Evolutionary conservation across 1,139 yeast species (phyloP).

Genomic region (Candida pseudoviswanathii): DNA sequence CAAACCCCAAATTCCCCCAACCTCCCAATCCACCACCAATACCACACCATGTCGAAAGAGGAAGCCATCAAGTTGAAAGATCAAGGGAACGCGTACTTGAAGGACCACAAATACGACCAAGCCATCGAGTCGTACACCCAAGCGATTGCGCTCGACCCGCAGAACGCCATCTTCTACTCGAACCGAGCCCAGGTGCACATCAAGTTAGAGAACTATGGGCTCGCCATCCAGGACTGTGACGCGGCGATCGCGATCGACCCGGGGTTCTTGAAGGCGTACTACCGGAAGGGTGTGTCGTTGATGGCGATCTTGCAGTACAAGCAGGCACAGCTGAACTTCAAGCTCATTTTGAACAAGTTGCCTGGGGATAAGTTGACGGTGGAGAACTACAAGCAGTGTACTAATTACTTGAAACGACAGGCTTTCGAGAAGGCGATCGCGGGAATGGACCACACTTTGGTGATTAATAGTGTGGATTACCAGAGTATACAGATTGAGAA

Average conservation of each 20-base stretch:
- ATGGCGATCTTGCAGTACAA: constrained; percentile 77
- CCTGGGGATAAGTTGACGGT: constrained; percentile 75
- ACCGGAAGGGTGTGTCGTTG: constrained; percentile 81
- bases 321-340: constrained; percentile 74
- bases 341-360: constrained; percentile 57
- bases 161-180: constrained; percentile 75
- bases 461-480: constrained; percentile 47
- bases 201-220: constrained; percentile 83
- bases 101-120: constrained; percentile 59
- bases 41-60: constrained; percentile 19
- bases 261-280: constrained; percentile 71
- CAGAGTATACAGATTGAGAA: constrained; percentile 57
- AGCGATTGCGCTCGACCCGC: constrained; percentile 72
- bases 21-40: not conserved
- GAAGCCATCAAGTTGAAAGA: constrained; percentile 60
- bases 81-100: constrained; percentile 73
- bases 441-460: constrained; percentile 48
- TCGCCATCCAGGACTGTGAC: constrained; percentile 78
- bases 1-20: no score
- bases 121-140: constrained; percentile 74
- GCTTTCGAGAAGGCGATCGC: constrained; percentile 90
- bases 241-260: constrained; percentile 70
- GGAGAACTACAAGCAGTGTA: constrained; percentile 65
- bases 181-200: constrained; percentile 92
- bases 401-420: constrained; percentile 65